Percentiles rank a stretch among this genome's conserved stretches.
These are phyloP conservation scores for Phytomonas sp. DNA, from an alignment of 208 protist genomes.

Conservation along the genomic window DNA sequence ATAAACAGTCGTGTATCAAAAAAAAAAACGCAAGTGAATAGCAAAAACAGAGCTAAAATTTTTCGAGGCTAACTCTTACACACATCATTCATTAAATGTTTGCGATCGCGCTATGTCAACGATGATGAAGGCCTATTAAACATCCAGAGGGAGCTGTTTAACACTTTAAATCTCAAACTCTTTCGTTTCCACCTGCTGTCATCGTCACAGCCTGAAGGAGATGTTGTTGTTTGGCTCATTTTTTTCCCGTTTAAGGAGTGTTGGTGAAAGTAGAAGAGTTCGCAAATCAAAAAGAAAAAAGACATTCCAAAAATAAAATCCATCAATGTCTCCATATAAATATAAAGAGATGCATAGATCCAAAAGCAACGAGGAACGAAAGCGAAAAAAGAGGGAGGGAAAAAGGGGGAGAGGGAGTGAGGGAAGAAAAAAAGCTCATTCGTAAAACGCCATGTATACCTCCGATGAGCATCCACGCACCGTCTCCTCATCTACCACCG, in stretches of 20 bases:
- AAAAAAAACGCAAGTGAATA: not conserved
- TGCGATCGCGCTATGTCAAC: not conserved
- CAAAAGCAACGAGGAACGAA: no score
- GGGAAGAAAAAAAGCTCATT: conserved; percentile 20
- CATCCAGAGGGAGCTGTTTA: not conserved
- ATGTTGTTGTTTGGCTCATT: not conserved
- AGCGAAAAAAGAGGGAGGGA: not conserved
- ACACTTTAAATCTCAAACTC: not conserved
- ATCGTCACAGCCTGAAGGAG: not conserved
- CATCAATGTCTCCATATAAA: conserved; percentile 1
- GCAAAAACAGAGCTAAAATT: not conserved
- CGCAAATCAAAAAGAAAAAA: conserved; percentile 10
- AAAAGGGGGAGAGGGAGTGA: not conserved
- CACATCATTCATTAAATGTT: not conserved
- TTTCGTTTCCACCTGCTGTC: not conserved
- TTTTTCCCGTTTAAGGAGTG: no score
- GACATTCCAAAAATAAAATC: not conserved
- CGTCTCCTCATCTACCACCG: conserved; percentile 49
- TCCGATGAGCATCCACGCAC: conserved; percentile 45
- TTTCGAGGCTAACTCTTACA: not conserved
- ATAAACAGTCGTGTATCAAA: conserved; percentile 7
- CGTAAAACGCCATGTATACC: conserved; percentile 84
- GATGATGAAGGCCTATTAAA: not conserved
- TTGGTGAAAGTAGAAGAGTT: no score
- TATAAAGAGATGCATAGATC: no score